Evolutionary conservation across 2,329 filamentous ascomycete genomes (phyloP), one percentile per base, ranked within the genome.

Genomic region (Colletotrichum incanum): DNA sequence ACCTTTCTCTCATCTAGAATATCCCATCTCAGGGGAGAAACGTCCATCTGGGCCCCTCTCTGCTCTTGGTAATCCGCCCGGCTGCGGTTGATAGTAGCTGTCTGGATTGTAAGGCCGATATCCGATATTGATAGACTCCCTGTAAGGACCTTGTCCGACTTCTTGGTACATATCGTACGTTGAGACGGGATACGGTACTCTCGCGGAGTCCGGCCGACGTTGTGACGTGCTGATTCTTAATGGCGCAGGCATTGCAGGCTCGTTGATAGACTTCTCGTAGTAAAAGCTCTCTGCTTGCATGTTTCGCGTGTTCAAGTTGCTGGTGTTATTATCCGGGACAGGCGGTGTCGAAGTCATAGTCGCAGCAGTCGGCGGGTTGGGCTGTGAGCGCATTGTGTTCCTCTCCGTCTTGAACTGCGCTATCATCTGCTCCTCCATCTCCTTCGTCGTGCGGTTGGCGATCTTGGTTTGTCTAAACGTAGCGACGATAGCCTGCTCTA

Each of bases 341-440:
- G 52, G 52, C 31, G 52, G 52, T 6, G 1, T 12, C 47, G 31
- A 45, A 20, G 7, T 1, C 28, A 34, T 37, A 26, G 18, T 28
- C 6, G 34, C 31, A 9, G 8, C 41, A 1, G 5, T 14, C 5
- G 54, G 59, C 11, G 20, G 39, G n/a, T 54, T n/a, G n/a, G 65
- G 47, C 20, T 55, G 20, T n/a, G 61, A 23, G 14, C 20, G 1
- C 26, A 6, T 23, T 18, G 37, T 39, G 9, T 34, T 43, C 39
- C 47, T 65, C 45, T 61, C 70, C 8, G 39, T 45, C 34, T 18
- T 55, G 59, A 56, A 70, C 41, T 70, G 70, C 18, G 66, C 59
- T 28, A 60, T 26, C 70, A 72, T 69, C 47, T 70, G 70, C 47
- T 64, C 70, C 47, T 72, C 70, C 70, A 72, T 72, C 54, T 70